Evolutionary conservation across 352 stramenopile genomes (phyloP).

Genomic region (Phytophthora capsici): DNA sequence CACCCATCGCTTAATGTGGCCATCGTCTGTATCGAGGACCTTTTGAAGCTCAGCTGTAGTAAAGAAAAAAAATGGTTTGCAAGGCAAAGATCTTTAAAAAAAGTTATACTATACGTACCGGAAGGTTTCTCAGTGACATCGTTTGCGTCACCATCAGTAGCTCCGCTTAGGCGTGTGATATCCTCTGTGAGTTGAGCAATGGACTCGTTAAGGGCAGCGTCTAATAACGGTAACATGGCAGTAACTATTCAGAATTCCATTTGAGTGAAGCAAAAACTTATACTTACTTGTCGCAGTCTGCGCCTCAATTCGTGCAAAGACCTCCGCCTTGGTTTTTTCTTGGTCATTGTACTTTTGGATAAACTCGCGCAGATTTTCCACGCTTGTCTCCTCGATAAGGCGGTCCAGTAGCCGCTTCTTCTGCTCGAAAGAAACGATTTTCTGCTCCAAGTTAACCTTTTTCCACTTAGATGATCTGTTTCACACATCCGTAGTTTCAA

Average conservation of each 20-base stretch:
- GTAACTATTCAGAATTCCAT: too few species aligned
- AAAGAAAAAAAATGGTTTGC: not conserved
- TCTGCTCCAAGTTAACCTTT: conserved; percentile 64
- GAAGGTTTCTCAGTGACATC: conserved; percentile 50
- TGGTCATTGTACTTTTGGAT: conserved; percentile 70
- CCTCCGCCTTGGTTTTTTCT: conserved; percentile 54
- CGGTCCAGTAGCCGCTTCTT: conserved; percentile 71
- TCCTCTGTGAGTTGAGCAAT: conserved; percentile 62
- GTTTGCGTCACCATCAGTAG: conserved; percentile 38
- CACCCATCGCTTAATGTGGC: conserved; percentile 56
- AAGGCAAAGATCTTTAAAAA: not conserved
- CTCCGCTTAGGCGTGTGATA: conserved; percentile 57
- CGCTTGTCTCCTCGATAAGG: conserved; percentile 56
- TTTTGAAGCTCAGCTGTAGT: conserved; percentile 52
- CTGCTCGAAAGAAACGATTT: conserved; percentile 73
- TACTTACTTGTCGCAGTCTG: conserved; percentile 54
- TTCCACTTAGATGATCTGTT: conserved; percentile 50
- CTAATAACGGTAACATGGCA: conserved; percentile 28
- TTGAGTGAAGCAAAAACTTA: not conserved
- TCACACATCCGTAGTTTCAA: not conserved
- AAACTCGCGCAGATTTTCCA: conserved; percentile 67
- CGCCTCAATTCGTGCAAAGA: conserved; percentile 60
- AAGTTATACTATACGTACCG: conserved; percentile 25
- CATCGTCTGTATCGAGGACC: conserved; percentile 53
- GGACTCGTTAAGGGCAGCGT: conserved; percentile 50